Percentiles rank a stretch among this genome's conserved stretches.
Evolutionary conservation across 441 rosid species (phyloP).

Genomic region (Mallotus repandus): DNA sequence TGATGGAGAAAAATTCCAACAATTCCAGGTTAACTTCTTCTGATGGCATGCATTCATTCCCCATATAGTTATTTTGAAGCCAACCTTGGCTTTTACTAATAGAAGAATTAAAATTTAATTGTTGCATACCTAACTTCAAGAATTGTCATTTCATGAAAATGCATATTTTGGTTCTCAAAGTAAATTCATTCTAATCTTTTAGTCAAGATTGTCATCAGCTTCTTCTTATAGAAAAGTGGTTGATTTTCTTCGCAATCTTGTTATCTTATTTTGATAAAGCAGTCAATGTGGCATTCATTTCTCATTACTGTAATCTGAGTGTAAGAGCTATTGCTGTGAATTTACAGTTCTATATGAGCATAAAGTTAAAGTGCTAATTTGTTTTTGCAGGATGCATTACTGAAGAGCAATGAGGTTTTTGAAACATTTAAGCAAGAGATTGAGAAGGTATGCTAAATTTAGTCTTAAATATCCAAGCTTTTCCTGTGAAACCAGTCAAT

Average conservation of each 20-base stretch:
- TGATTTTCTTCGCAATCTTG: not conserved
- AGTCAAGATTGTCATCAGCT: too few species aligned
- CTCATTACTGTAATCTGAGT: not conserved
- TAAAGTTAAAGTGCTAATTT: conserved; percentile 6
- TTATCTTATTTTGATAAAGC: not conserved
- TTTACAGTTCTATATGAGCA: not conserved
- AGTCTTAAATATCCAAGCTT: not conserved
- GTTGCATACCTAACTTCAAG: not conserved
- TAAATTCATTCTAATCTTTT: not conserved
- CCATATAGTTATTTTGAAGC: not conserved
- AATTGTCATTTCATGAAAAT: not conserved
- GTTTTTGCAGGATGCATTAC: conserved; percentile 72
- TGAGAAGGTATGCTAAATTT: conserved; percentile 57
- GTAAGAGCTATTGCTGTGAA: not conserved
- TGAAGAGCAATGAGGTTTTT: conserved; percentile 88
- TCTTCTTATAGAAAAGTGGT: not conserved
- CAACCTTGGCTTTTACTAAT: not conserved
- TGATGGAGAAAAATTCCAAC: conserved; percentile 93
- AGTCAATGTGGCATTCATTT: not conserved
- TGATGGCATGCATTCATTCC: not conserved
- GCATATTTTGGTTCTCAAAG: not conserved
- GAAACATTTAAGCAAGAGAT: conserved; percentile 93
- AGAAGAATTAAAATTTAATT: not conserved
- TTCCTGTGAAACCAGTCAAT: not conserved
- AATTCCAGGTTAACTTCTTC: conserved; percentile 68